These are phyloP conservation scores for Tolypocladium sp. DNA, from an alignment of 2,329 filamentous ascomycete species.

Conservation along the genomic window DNA sequence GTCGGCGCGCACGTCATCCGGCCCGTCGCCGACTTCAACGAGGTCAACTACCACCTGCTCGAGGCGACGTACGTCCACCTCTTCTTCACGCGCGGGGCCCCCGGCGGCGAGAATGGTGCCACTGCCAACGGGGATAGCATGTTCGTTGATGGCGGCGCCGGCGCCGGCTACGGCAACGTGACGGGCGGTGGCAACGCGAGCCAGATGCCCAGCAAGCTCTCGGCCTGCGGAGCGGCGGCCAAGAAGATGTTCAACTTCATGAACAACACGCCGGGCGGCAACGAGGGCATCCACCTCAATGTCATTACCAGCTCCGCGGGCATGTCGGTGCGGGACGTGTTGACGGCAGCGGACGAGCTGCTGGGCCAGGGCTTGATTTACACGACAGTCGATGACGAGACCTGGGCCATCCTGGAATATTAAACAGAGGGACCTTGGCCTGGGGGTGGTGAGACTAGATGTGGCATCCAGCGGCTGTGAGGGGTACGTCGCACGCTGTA, in stretches of 20 bases:
- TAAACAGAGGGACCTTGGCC: background rate
- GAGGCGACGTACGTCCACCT: slow-evolving; percentile 87
- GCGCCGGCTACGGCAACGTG: slow-evolving; percentile 28
- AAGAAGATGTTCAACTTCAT: slow-evolving; percentile 66
- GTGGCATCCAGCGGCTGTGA: background rate
- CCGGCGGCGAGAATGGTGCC: slow-evolving; percentile 26
- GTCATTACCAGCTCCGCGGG: slow-evolving; percentile 59
- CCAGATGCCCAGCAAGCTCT: slow-evolving; percentile 28
- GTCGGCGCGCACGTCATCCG: slow-evolving; percentile 75
- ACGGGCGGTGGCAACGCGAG: slow-evolving; percentile 26
- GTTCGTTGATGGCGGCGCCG: slow-evolving; percentile 45
- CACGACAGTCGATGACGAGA: slow-evolving; percentile 86
- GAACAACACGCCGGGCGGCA: slow-evolving; percentile 56
- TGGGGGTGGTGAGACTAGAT: background rate
- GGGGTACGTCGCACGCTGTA: background rate
- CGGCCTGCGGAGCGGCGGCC: slow-evolving; percentile 45
- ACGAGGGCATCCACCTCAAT: slow-evolving; percentile 78
- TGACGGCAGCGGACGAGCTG: slow-evolving; percentile 74
- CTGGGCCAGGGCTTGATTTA: slow-evolving; percentile 67
- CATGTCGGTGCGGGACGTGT: slow-evolving; percentile 61
- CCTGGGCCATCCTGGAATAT: slow-evolving; percentile 72
- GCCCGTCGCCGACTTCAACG: slow-evolving; percentile 76
- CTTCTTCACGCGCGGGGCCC: slow-evolving; percentile 65
- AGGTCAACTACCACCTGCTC: slow-evolving; percentile 85
- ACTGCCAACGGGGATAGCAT: slow-evolving; percentile 36